Base-by-base conservation (phyloP, 768 basidiomycete genomes). In the Collybia nuda region DNA sequence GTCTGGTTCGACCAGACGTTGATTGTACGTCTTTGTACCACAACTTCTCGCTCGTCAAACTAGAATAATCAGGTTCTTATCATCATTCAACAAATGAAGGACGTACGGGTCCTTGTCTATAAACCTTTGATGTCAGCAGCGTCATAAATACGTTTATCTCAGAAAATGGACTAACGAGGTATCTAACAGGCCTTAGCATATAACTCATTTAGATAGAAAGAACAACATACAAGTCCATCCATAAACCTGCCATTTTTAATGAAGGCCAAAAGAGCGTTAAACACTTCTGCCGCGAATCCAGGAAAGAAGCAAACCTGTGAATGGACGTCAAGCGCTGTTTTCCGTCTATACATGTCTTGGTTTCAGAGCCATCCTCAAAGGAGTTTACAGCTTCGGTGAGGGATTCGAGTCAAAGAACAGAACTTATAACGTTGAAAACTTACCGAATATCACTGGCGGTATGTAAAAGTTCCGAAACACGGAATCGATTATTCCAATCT, bases 381-480 rank as follows among this genome's bases (percentile, higher is more conserved):
- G 70, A 63, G 18, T 78, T 67, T 11, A 81, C 76, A 52, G 85
- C 83, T 73, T 58, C 51, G 18, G 51, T 55, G 28, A 59, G 14
- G 17, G 18, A 28, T 17, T 26, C 19, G 24, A 17, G 21, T 41
- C 9, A 6, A 19, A 28, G 18, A 14, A 35, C 9, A 12, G 1
- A 32, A 44, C 8, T 19, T n/a, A 22, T 12, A 36, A 40, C 17
- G 36, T 1, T 39, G 14, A 9, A 0, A 3, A 54, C 77, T n/a
- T 54, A 83, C 84, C 77, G 48, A 89, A 89, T 19, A 88, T 88
- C 38, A 88, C 69, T 0, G 87, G 87, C 0, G 88, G 88, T 6
- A 90, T 75, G 55, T 89, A 90, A 53, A 84, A 90, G 60, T 90
- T 90, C 39, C 86, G 82, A 52, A 88, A 80, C 9, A 91, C 74